These are phyloP conservation scores for Bertia moriformis DNA, from an alignment of 2,329 filamentous ascomycete genomes.

Conservation along the genomic window DNA sequence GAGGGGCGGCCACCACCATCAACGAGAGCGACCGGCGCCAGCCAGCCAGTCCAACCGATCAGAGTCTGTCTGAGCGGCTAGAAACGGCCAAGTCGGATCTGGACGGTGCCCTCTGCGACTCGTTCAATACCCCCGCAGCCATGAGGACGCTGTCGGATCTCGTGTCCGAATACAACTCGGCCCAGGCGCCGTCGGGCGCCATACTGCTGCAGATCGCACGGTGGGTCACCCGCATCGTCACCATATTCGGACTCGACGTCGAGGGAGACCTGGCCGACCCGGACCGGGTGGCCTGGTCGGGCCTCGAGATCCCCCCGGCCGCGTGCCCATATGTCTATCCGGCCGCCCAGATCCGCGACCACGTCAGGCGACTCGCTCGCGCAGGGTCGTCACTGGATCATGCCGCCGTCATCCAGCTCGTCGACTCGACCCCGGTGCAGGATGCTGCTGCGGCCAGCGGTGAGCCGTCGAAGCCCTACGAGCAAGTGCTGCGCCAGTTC, in stretches of 20 bases:
- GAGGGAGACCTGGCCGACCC: slow-evolving; percentile 18
- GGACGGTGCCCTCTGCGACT: slow-evolving; percentile 48
- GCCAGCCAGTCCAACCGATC: slow-evolving; percentile 11
- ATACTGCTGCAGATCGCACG: slow-evolving; percentile 24
- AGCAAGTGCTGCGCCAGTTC: slow-evolving; percentile 15
- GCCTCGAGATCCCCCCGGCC: slow-evolving; percentile 42
- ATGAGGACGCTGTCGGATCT: slow-evolving; percentile 49
- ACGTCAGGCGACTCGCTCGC: slow-evolving; percentile 15
- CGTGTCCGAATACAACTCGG: slow-evolving; percentile 46
- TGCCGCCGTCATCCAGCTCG: slow-evolving; percentile 5
- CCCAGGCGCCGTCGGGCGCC: slow-evolving; percentile 9
- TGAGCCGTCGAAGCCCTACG: slow-evolving; percentile 9
- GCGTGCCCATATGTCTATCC: slow-evolving; percentile 48
- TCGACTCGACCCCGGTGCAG: slow-evolving; percentile 6
- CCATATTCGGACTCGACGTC: slow-evolving; percentile 48
- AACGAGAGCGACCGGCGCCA: no score
- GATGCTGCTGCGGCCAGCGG: slow-evolving; percentile 3
- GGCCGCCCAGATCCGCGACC: slow-evolving; percentile 21
- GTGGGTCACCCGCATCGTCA: slow-evolving; percentile 52
- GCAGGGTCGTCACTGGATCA: slow-evolving; percentile 23
- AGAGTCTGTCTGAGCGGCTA: slow-evolving; percentile 30
- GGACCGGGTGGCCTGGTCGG: slow-evolving; percentile 44
- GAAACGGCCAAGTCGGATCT: slow-evolving; percentile 38
- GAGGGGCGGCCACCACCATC: slow-evolving; percentile 6
- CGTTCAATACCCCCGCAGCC: slow-evolving; percentile 52